Percentiles rank a stretch among this genome's conserved stretches.
Conservation (phyloP, 306 rosid species). For the Lathyrus sativus region DNA sequence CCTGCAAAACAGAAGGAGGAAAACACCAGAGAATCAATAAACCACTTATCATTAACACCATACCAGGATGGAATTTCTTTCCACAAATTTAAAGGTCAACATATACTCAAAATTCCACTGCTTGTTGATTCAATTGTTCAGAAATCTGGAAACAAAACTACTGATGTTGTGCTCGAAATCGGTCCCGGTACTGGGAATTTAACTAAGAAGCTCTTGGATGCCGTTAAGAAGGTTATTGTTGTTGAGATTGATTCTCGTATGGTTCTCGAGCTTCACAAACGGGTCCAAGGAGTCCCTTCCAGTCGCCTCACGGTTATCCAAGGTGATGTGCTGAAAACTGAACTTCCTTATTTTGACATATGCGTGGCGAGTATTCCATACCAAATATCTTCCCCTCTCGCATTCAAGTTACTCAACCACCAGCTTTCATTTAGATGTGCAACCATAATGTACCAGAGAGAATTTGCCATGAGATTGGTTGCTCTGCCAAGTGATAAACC, state of each 20-base stretch:
- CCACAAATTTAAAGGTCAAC: constrained; percentile 53
- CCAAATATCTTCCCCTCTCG: constrained; percentile 93
- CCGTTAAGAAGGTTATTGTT: constrained; percentile 75
- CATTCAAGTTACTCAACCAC: constrained; percentile 82
- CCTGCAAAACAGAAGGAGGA: too few species aligned
- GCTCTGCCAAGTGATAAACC: constrained; percentile 95
- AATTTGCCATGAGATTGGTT: constrained; percentile 89
- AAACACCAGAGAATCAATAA: too few species aligned
- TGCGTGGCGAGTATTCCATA: constrained; percentile 95
- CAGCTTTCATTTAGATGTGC: constrained; percentile 85
- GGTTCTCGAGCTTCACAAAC: constrained; percentile 83
- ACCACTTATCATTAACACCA: too few species aligned
- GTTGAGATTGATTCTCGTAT: constrained; percentile 85
- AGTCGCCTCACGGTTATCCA: constrained; percentile 76
- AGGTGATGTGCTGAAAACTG: constrained; percentile 85
- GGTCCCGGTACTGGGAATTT: constrained; percentile 57
- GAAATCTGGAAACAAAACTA: constrained; percentile 49
- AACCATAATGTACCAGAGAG: constrained; percentile 94
- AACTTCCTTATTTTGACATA: constrained; percentile 87
- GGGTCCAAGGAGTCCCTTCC: constrained; percentile 80
- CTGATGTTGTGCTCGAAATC: constrained; percentile 49
- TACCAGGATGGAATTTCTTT: constrained; percentile 52
- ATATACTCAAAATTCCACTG: constrained; percentile 51
- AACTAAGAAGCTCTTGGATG: constrained; percentile 53
- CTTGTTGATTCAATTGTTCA: constrained; percentile 48